Percentiles rank a stretch among this genome's conserved stretches.
Evolutionary conservation across 805 yeast species (phyloP).

Genomic region (Saccharomycopsis sp.): DNA sequence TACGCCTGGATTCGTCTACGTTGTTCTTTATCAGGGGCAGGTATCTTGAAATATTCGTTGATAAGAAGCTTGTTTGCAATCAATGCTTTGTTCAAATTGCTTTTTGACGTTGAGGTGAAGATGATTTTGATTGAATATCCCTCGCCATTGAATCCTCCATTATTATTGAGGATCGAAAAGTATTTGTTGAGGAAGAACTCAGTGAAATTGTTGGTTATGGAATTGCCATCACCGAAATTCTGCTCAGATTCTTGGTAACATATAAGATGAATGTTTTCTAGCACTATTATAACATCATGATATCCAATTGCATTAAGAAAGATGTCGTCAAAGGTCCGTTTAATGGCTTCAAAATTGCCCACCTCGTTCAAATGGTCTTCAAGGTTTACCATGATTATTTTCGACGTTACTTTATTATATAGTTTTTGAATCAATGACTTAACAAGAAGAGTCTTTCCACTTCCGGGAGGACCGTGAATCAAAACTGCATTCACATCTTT

Average conservation of each 20-base stretch:
- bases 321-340: conserved; percentile 41
- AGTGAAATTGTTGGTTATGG: conserved; percentile 57
- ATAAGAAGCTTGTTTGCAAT: conserved; percentile 59
- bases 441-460: conserved; percentile 67
- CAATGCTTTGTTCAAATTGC: conserved; percentile 52
- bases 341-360: conserved; percentile 35
- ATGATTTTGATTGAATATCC: conserved; percentile 43
- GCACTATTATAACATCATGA: conserved; percentile 63
- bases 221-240: conserved; percentile 36
- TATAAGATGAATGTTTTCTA: conserved; percentile 74
- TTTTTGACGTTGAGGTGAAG: conserved; percentile 58
- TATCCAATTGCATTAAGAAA: conserved; percentile 51
- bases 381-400: conserved; percentile 46
- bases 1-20: conserved; percentile 43
- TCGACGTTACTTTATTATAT: conserved; percentile 35
- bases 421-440: conserved; percentile 36
- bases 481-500: conserved; percentile 50
- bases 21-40: conserved; percentile 61
- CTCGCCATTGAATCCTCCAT: too few relatives aligned
- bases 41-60: conserved; percentile 53
- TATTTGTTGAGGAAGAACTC: conserved; percentile 50
- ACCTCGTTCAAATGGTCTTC: conserved; percentile 48
- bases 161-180: conserved; percentile 28
- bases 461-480: conserved; percentile 69
- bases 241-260: conserved; percentile 57